Base-by-base conservation (phyloP, 2,329 filamentous ascomycete genomes). In the Pseudogymnoascus sp. region DNA sequence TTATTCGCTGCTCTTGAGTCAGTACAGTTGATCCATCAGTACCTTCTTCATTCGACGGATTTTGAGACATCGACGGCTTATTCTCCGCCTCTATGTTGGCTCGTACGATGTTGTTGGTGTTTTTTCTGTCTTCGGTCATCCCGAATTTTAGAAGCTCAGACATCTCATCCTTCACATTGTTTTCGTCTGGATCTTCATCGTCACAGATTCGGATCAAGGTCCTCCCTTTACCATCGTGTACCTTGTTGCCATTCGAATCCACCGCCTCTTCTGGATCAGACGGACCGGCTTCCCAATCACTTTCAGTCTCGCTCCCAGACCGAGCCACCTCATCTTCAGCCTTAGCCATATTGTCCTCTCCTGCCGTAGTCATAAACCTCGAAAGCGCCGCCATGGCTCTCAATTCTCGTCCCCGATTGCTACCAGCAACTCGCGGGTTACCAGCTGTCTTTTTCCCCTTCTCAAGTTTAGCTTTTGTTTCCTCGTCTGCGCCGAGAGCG, bases 141-240 rank as follows among this genome's bases (percentile, higher is more conserved):
- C 40, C 71, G 69, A 6, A 73, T 15, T 15, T 36, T 59, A 15
- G n/a, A 59, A 94, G 76, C 71, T 95, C 90, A 11, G 80, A 77
- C 67, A 90, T 75, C 73, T 95, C 88, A 31, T 81, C 78, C 68
- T 81, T 78, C 2, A 77, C 80, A 67, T 84, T 78, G 15, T 78
- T 75, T 61, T 87, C 84, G 37, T 82, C 79, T 2, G 80, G 79
- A 70, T 78, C 78, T 65, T 90, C 87, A 47, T 88, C 87, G 64
- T 86, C 87, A 70, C 90, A 94, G 1, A 94, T 84, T 67, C 84
- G 88, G 64, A 93, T 76, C 79, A 95, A 79, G 10, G 82, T 81
- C 17, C 81, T 78, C 0, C 88, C 90, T 60, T 87, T 82, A 7
- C 77, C 76, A 69, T 92, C 89, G 21, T 87, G 73, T 50, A 92